A percentile compares a stretch with the other conserved stretches of the same genome.
Evolutionary conservation across 495 filamentous ascomycete species (phyloP).

Genomic region (Penicillium bialowiezense): DNA sequence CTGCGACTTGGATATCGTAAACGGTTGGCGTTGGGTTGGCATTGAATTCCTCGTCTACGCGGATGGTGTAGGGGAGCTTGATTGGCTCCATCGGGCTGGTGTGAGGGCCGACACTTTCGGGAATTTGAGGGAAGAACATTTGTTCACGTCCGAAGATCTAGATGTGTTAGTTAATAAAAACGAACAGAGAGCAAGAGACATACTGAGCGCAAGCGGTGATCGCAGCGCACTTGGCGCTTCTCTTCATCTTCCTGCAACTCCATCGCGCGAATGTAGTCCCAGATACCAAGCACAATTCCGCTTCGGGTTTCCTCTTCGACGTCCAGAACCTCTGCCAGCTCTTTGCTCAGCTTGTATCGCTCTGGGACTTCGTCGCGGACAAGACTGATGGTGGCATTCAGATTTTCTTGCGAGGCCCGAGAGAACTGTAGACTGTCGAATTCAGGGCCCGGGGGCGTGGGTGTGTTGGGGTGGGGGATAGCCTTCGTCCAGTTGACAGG

Average conservation of each 20-base stretch:
- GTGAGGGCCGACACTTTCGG: slow-evolving; percentile 68
- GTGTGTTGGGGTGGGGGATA: slow-evolving; percentile 49
- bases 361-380: slow-evolving; percentile 83
- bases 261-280: slow-evolving; percentile 90
- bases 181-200: slow-evolving; percentile 17
- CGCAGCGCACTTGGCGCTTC: slow-evolving; percentile 84
- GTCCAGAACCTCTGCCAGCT: slow-evolving; percentile 82
- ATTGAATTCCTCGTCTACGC: slow-evolving; percentile 85
- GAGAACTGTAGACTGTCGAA: slow-evolving; percentile 93
- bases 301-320: slow-evolving; percentile 81
- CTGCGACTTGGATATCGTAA: slow-evolving; percentile 81
- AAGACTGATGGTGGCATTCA: slow-evolving; percentile 87
- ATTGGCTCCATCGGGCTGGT: slow-evolving; percentile 78
- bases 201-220: slow-evolving; percentile 74
- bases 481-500: slow-evolving; percentile 74
- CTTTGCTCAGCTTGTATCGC: slow-evolving; percentile 71
- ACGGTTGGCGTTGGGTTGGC: slow-evolving; percentile 60
- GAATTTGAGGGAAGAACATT: slow-evolving; percentile 86
- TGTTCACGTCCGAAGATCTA: slow-evolving; percentile 77
- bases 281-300: slow-evolving; percentile 83
- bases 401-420: slow-evolving; percentile 85
- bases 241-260: slow-evolving; percentile 91
- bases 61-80: slow-evolving; percentile 87
- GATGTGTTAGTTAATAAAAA: slow-evolving; percentile 8
- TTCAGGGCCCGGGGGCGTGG: slow-evolving; percentile 55